Conservation (phyloP, 139 green algal species). For the Micractinium conductrix region DNA sequence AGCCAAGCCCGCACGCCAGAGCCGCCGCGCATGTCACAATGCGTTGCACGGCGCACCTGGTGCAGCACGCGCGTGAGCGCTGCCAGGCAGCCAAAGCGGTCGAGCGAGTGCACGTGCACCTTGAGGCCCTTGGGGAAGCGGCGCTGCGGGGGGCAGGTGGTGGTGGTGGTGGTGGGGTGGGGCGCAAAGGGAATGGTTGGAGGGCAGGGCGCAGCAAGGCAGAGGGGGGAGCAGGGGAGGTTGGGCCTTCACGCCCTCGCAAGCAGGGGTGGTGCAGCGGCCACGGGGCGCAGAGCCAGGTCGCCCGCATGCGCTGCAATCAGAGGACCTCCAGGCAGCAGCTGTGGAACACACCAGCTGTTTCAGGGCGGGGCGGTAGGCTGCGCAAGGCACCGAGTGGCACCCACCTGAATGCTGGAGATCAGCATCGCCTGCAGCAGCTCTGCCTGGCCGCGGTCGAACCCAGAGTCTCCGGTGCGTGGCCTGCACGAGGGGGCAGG, state of each 20-base stretch:
- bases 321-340: no score
- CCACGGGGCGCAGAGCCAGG: no score
- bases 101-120: slow-evolving; percentile 70
- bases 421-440: slow-evolving; percentile 80
- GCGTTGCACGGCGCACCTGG: slow-evolving; percentile 22
- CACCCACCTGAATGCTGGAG: slow-evolving; percentile 67
- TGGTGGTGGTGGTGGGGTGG: background rate
- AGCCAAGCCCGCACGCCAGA: no score
- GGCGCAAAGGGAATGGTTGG: no score
- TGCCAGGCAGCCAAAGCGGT: slow-evolving; percentile 61
- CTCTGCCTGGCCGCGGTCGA: slow-evolving; percentile 57
- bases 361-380: no score
- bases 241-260: background rate
- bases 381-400: no score
- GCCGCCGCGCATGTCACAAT: no score
- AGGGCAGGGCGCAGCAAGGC: no score
- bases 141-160: background rate
- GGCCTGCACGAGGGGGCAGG: slow-evolving; percentile 16
- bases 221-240: background rate
- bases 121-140: slow-evolving; percentile 54
- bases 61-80: slow-evolving; percentile 50
- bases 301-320: no score
- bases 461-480: slow-evolving; percentile 29
- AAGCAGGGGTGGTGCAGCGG: no score
- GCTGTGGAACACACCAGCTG: no score